Evolutionary conservation across 768 basidiomycete genomes (phyloP).

Genomic region (Pilatotrama ljubarskyi): DNA sequence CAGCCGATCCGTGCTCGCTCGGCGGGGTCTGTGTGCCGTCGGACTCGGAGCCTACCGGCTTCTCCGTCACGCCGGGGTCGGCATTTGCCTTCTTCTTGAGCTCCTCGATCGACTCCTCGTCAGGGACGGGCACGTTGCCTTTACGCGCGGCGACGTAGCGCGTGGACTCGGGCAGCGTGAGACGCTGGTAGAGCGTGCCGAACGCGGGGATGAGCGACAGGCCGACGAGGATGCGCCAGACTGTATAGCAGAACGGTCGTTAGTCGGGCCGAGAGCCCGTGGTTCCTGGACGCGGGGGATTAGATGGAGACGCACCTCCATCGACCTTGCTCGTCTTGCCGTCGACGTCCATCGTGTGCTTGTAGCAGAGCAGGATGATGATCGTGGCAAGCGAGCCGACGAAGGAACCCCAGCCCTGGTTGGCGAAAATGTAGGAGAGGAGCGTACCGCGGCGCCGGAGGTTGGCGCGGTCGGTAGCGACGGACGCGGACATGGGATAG

Average conservation of each 20-base stretch:
- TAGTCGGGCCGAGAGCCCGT: background rate
- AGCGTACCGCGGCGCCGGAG: conserved; percentile 69
- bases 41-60: conserved; percentile 24
- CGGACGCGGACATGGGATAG: conserved; percentile 74
- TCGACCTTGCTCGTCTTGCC: conserved; percentile 65
- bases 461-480: conserved; percentile 66
- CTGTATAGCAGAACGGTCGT: conserved; percentile 30
- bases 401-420: conserved; percentile 78
- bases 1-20: conserved; percentile 5
- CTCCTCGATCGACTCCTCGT: conserved; percentile 32
- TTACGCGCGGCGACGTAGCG: conserved; percentile 51
- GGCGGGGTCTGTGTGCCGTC: conserved; percentile 17
- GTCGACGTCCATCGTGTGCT: conserved; percentile 58
- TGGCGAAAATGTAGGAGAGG: conserved; percentile 75
- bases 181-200: conserved; percentile 71
- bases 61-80: conserved; percentile 23
- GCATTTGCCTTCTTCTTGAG: conserved; percentile 33
- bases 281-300: background rate
- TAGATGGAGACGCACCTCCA: conserved; percentile 54
- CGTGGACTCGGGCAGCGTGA: conserved; percentile 70
- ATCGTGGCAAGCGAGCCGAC: conserved; percentile 62
- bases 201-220: conserved; percentile 75
- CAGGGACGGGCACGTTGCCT: conserved; percentile 3
- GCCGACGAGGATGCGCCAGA: conserved; percentile 77
- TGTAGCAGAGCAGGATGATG: conserved; percentile 64